Base-by-base conservation (phyloP, 139 green algal genomes). In the Coelastrella sp. region DNA sequence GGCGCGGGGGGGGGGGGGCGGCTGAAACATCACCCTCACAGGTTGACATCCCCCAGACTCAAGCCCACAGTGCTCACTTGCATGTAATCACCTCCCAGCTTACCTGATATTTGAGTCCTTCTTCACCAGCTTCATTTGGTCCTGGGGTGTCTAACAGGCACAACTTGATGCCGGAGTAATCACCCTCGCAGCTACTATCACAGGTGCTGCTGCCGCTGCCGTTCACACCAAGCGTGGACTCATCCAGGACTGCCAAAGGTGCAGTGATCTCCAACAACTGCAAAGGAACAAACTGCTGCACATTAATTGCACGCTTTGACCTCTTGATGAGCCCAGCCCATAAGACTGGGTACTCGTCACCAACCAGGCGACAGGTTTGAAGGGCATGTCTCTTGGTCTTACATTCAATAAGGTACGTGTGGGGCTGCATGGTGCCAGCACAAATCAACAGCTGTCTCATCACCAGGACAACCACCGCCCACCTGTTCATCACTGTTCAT, bases 91-190 rank as follows among this genome's bases (percentile, higher is more conserved):
- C 35, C 35, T 49, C 35, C 35, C 78, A 35, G 3, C 60, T 1
- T 59, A 94, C 93, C 92, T 96, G 94, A 89, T 90, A 92, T 49
- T 90, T 93, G 56, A 97, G 94, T 78, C 88, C 89, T 79, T 96
- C 94, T 89, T 97, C 94, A 0, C 96, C 96, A 12, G 93, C 93
- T 89, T 97, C 96, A 70, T 97, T 97, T 15, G 95, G 94, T 3
- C 96, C 96, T 1, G 95, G 95, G 0, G 95, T 97, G 94, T 97
- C 95, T 8, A 97, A 92, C 92, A 96, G 91, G 35, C 82, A 70
- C 75, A 96, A 88, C 17, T 85, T 83, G 12, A 92, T 61, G 35
- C 61, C 11, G n/a, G n/a, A 17, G 56, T 19, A 58, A 8, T 81
- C 74, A 81, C 24, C 24, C 57, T 24, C 25, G 15, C 24, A n/a